These are phyloP conservation scores for Tulasnella sp. DNA, from an alignment of 768 basidiomycete genomes.

Conservation along the genomic window DNA sequence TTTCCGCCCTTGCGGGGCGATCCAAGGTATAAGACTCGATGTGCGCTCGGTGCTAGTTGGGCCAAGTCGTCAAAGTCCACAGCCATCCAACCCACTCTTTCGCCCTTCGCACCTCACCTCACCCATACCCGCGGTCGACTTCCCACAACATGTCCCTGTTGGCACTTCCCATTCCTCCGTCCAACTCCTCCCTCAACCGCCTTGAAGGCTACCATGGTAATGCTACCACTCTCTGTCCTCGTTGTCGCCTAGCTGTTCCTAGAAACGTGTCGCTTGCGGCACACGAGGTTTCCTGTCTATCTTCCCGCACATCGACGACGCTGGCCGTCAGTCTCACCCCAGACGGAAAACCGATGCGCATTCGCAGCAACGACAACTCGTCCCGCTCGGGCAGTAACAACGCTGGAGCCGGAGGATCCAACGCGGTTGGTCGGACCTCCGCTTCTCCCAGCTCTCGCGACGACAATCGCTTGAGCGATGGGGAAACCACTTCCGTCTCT, in stretches of 20 bases:
- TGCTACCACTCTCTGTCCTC: conserved; percentile 13
- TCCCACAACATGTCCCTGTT: conserved; percentile 19
- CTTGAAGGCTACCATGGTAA: background rate
- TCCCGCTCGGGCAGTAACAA: background rate
- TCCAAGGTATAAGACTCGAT: conserved; percentile 15
- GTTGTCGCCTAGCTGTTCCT: conserved; percentile 10
- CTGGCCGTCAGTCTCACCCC: conserved; percentile 6
- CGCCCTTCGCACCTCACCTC: conserved; percentile 13
- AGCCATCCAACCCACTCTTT: conserved; percentile 12
- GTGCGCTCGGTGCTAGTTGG: background rate
- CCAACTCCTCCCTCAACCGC: background rate
- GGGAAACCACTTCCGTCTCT: conserved; percentile 2
- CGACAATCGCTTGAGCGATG: conserved; percentile 1
- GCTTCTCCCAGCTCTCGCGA: conserved; percentile 5
- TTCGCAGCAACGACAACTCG: conserved; percentile 18
- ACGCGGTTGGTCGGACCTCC: background rate
- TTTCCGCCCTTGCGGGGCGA: background rate
- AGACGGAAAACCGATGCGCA: conserved; percentile 15
- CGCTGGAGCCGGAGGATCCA: background rate
- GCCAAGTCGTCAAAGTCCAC: conserved; percentile 2
- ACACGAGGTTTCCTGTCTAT: conserved; percentile 17
- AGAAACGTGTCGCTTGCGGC: conserved; percentile 13
- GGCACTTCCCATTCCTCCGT: conserved; percentile 13
- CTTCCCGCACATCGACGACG: conserved; percentile 9
- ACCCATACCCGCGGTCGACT: background rate